Evolutionary conservation across 768 basidiomycete genomes (phyloP).

Genomic region (Mycena rosella): DNA sequence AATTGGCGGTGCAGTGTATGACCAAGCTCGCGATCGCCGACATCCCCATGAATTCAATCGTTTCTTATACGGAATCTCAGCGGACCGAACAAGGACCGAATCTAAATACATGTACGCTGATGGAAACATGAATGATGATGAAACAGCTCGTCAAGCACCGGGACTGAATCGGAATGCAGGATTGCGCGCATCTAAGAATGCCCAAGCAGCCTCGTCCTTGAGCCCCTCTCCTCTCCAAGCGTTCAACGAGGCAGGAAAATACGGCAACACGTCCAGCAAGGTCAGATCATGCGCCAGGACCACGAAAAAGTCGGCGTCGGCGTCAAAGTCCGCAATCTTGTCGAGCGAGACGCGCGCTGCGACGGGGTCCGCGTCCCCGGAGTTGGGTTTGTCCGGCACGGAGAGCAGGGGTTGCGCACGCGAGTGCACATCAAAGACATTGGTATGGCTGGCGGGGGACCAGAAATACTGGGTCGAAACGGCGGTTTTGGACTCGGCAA

Average conservation of each 20-base stretch:
- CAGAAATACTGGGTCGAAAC: constrained; percentile 34
- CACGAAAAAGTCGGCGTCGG: constrained; percentile 32
- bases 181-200: constrained; percentile 30
- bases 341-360: constrained; percentile 16
- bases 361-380: constrained; percentile 16
- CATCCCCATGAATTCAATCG: no score
- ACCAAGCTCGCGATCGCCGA: no score
- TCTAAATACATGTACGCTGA: no score
- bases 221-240: constrained; percentile 19
- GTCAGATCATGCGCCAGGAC: constrained; percentile 35
- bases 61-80: no score
- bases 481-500: constrained; percentile 7
- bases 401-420: constrained; percentile 32
- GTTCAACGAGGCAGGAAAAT: constrained; percentile 29
- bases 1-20: no score
- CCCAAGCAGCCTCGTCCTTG: constrained; percentile 31
- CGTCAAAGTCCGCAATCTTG: constrained; percentile 34
- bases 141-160: background rate
- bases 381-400: constrained; percentile 23
- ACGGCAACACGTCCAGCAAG: constrained; percentile 22
- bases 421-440: constrained; percentile 21
- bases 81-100: no score
- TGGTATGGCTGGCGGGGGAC: constrained; percentile 13
- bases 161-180: constrained; percentile 30
- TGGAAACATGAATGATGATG: no score